These are phyloP conservation scores for Wickerhamiella siamensis DNA, from an alignment of 805 yeast genomes.

Conservation along the genomic window DNA sequence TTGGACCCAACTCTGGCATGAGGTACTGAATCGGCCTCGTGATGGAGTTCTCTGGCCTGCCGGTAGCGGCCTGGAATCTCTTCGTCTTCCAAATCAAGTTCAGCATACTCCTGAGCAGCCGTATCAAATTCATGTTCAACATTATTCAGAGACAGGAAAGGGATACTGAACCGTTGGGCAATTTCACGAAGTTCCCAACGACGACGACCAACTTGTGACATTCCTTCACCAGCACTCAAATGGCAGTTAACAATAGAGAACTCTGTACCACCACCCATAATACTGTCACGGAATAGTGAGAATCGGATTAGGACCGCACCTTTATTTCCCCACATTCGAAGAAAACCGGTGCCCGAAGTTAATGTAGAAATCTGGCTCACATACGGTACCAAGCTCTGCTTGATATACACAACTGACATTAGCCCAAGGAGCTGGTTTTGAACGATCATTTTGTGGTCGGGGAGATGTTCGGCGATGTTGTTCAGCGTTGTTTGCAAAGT, in stretches of 20 bases:
- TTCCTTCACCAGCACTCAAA: constrained; percentile 31
- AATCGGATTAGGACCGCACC: constrained; percentile 40
- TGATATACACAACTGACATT: constrained; percentile 33
- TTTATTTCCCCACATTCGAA: constrained; percentile 47
- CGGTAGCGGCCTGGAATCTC: not conserved
- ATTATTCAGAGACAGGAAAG: constrained; percentile 13
- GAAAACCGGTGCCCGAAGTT: constrained; percentile 42
- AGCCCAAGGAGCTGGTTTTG: constrained; percentile 40
- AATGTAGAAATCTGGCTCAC: constrained; percentile 29
- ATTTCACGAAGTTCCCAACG: constrained; percentile 34
- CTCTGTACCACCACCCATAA: constrained; percentile 21
- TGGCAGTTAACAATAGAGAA: constrained; percentile 36
- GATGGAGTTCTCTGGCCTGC: too few relatives aligned
- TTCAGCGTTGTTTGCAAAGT: constrained; percentile 18
- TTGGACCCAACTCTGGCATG: too few relatives aligned
- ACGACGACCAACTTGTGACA: constrained; percentile 27
- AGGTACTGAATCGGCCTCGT: too few relatives aligned
- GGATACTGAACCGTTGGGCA: constrained; percentile 20
- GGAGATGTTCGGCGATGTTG: constrained; percentile 11
- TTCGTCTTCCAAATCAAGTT: not conserved
- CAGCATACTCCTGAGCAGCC: constrained; percentile 6
- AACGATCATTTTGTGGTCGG: constrained; percentile 27
- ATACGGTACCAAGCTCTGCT: constrained; percentile 24
- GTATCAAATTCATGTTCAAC: constrained; percentile 16
- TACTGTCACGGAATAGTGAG: constrained; percentile 19